A percentile compares a stretch with the other conserved stretches of the same genome.
Conservation (phyloP, 208 protist species). For the Lotmaria passim region DNA sequence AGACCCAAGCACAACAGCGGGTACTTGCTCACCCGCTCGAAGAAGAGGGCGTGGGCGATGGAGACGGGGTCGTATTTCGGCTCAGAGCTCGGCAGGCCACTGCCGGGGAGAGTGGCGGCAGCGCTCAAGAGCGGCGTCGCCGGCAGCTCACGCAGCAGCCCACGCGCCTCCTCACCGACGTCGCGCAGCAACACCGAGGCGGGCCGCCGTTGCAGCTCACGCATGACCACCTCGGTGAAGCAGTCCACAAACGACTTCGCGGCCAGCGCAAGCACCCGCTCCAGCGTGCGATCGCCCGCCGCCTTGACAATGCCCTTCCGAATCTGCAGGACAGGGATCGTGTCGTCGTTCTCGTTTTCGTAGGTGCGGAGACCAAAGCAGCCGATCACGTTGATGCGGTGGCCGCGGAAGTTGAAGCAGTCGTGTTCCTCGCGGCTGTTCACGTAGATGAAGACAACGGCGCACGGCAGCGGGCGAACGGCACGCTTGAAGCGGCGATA, state of each 20-base stretch:
- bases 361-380: conserved; percentile 60
- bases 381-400: conserved; percentile 75
- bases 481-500: conserved; percentile 48
- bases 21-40: conserved; percentile 33
- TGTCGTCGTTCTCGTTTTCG: conserved; percentile 42
- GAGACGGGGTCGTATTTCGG: conserved; percentile 10
- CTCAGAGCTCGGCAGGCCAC: neutral
- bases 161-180: conserved; percentile 23
- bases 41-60: conserved; percentile 45
- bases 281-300: conserved; percentile 71
- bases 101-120: neutral
- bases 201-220: conserved; percentile 20
- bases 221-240: conserved; percentile 45
- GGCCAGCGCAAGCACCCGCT: conserved; percentile 65
- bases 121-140: neutral
- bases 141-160: conserved; percentile 17
- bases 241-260: conserved; percentile 53
- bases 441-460: conserved; percentile 72
- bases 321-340: conserved; percentile 49
- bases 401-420: conserved; percentile 64
- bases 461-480: conserved; percentile 62
- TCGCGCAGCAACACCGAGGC: conserved; percentile 5
- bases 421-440: conserved; percentile 60
- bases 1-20: conserved; percentile 37
- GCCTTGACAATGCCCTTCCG: conserved; percentile 75